Evolutionary conservation across 2,329 filamentous ascomycete species (phyloP).

Genomic region (Xylaria arbuscula): DNA sequence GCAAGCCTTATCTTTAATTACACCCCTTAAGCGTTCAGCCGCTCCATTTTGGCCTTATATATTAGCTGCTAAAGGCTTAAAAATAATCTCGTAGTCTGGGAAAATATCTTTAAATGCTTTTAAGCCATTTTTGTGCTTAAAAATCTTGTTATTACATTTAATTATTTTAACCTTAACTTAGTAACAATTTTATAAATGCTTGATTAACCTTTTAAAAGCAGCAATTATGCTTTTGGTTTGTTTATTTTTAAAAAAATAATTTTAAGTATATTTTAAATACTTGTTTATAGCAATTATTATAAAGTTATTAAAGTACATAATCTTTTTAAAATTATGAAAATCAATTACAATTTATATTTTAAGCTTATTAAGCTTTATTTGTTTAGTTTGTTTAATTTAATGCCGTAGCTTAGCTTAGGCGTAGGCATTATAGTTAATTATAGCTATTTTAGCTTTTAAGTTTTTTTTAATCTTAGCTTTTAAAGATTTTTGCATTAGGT

Average conservation of each 20-base stretch:
- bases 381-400: neutral
- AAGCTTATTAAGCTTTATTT: neutral
- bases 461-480: neutral
- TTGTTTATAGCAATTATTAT: constrained; percentile 2
- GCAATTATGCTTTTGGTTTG: too few species aligned
- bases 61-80: constrained; percentile 5
- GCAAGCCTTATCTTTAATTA: constrained; percentile 3
- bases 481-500: neutral
- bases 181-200: too few species aligned
- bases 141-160: too few species aligned
- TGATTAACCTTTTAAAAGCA: too few species aligned
- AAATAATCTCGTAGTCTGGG: too few species aligned
- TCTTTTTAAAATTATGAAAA: constrained; percentile 2
- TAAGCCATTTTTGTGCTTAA: too few species aligned
- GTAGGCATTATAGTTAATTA: neutral
- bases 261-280: neutral
- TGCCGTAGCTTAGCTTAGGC: neutral
- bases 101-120: too few species aligned
- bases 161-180: too few species aligned
- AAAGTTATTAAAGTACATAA: neutral
- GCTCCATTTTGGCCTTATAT: neutral
- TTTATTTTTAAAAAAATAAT: too few species aligned
- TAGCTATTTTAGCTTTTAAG: neutral
- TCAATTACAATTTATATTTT: neutral
- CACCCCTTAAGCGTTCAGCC: neutral